phyloP scores from a whole-genome alignment of 2,329 filamentous ascomycete genomes.

The Aspergillus niger region DNA sequence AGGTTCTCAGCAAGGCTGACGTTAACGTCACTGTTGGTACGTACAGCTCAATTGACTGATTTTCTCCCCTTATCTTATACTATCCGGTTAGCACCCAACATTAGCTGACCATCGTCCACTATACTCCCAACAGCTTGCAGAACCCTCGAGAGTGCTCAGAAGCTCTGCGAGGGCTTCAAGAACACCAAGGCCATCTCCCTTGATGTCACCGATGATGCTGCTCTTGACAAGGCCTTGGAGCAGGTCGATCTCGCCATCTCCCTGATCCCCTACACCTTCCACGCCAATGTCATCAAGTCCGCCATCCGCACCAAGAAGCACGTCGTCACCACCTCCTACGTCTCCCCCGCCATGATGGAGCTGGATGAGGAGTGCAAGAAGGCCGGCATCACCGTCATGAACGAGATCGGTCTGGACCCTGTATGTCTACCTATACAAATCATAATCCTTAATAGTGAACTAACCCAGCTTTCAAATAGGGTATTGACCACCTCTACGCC shows the following conservation, averaged over 20 bases:
- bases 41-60: conserved; percentile 23
- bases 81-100: background rate
- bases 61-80: background rate
- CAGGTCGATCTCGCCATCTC: conserved; percentile 78
- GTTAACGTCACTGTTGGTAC: conserved; percentile 67
- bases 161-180: conserved; percentile 70
- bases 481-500: conserved; percentile 64
- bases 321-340: conserved; percentile 93
- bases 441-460: background rate
- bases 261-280: conserved; percentile 90
- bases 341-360: conserved; percentile 89
- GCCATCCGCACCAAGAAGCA: conserved; percentile 93
- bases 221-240: conserved; percentile 77
- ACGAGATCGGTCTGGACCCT: conserved; percentile 76
- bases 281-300: conserved; percentile 86
- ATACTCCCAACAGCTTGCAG: conserved; percentile 65
- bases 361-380: conserved; percentile 80
- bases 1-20: conserved; percentile 63
- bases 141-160: conserved; percentile 74
- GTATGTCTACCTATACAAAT: conserved; percentile 21
- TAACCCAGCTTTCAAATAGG: conserved; percentile 20
- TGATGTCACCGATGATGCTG: conserved; percentile 74
- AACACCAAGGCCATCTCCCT: conserved; percentile 76
- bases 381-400: conserved; percentile 95
- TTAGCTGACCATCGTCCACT: conserved; percentile 6